Conservation (phyloP, 495 filamentous ascomycete genomes). For the Penicillium steckii region DNA sequence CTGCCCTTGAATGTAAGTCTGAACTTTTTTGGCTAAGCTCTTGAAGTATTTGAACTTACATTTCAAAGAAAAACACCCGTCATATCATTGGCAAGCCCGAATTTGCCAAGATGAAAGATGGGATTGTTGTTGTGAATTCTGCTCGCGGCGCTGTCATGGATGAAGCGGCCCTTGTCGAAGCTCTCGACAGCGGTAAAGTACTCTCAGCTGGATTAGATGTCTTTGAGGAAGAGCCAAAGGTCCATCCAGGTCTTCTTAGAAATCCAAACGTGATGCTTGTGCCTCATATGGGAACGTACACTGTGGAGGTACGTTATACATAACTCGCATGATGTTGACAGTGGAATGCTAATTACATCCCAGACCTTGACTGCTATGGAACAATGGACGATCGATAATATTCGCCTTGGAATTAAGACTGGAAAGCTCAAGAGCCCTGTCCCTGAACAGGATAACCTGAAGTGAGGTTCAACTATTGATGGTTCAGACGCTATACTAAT, state of each 20-base stretch:
- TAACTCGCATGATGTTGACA: background rate
- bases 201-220: constrained; percentile 64
- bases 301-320: constrained; percentile 53
- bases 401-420: constrained; percentile 51
- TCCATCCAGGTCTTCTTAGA: constrained; percentile 59
- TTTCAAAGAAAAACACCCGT: constrained; percentile 54
- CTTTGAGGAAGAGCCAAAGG: constrained; percentile 65
- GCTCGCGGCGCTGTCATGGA: constrained; percentile 70
- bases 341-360: background rate
- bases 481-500: too few relatives aligned
- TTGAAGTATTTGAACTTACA: background rate
- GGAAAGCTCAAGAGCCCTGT: constrained; percentile 58
- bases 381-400: constrained; percentile 61
- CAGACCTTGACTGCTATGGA: constrained; percentile 66
- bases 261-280: constrained; percentile 62
- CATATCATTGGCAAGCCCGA: constrained; percentile 64
- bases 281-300: constrained; percentile 71
- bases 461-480: too few relatives aligned
- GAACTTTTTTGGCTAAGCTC: background rate
- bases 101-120: constrained; percentile 68
- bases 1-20: constrained; percentile 67
- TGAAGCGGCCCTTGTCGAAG: constrained; percentile 65
- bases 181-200: constrained; percentile 61
- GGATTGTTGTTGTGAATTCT: constrained; percentile 71
- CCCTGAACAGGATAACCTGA: constrained; percentile 55